Evolutionary conservation across 2,329 filamentous ascomycete genomes (phyloP).

Genomic region (Calonectria multiphialidica): DNA sequence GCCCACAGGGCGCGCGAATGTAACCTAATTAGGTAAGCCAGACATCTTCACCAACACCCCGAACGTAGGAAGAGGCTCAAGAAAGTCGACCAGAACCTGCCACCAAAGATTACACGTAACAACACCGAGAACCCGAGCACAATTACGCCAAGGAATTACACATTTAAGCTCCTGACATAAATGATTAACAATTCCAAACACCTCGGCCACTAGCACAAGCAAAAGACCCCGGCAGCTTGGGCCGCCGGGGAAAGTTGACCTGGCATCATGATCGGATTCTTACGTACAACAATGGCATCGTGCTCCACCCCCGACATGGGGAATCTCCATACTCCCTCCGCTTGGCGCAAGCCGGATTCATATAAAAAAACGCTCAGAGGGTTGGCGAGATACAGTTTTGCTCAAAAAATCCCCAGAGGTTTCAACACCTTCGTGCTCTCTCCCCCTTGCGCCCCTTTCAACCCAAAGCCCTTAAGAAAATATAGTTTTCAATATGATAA

Average conservation of each 20-base stretch:
- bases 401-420: not conserved
- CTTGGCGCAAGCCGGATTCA: not conserved
- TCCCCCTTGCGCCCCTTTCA: not conserved
- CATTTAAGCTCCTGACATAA: not conserved
- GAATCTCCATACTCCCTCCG: constrained; percentile 17
- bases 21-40: not conserved
- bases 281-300: constrained; percentile 28
- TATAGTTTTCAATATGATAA: constrained; percentile 10
- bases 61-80: not conserved
- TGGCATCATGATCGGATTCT: constrained; percentile 27
- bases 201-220: not conserved
- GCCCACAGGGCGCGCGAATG: not conserved
- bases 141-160: not conserved
- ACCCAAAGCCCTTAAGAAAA: not conserved
- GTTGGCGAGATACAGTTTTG: not conserved
- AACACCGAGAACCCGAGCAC: not conserved
- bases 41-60: not conserved
- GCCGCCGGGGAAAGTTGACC: not conserved
- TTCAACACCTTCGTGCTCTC: not conserved
- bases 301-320: constrained; percentile 13
- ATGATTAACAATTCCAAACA: not conserved
- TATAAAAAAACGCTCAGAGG: not conserved
- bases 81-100: not conserved
- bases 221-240: not conserved
- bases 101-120: not conserved